phyloP scores from a whole-genome alignment of 2,329 filamentous ascomycete genomes.

The Alternaria metachromatica region DNA sequence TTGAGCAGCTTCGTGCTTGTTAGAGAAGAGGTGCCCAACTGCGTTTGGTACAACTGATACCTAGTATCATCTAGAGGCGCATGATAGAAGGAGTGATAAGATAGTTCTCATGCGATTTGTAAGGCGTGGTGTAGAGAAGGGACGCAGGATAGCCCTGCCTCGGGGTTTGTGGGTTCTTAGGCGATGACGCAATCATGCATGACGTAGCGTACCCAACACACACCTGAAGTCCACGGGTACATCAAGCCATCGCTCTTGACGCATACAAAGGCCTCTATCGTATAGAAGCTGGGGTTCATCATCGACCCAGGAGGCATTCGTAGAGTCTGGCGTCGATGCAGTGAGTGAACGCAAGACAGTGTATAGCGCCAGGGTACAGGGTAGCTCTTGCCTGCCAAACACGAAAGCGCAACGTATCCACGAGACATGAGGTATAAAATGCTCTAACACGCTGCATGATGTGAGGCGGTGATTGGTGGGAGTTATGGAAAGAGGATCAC shows the following conservation, averaged over 20 bases:
- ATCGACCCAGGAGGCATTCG: no score
- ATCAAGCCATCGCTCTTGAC: no score
- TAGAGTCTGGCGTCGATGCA: no score
- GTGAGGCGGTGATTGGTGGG: rapidly evolving
- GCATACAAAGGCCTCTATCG: no score
- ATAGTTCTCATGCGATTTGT: no score
- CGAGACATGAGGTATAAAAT: background rate
- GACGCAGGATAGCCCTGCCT: no score
- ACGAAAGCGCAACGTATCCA: rapidly evolving
- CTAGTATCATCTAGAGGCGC: no score
- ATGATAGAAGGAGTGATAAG: no score
- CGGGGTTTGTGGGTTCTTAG: no score
- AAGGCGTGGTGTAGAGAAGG: no score
- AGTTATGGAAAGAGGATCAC: rapidly evolving
- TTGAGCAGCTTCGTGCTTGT: background rate
- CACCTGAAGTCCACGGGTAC: no score
- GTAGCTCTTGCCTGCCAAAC: background rate
- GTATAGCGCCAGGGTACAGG: background rate
- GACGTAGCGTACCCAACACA: background rate
- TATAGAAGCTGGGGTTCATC: rapidly evolving
- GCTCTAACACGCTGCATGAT: rapidly evolving
- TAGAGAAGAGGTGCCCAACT: rapidly evolving
- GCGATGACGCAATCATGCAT: background rate
- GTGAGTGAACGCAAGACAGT: background rate
- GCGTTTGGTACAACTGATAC: no score